Conservation (phyloP, 1,139 yeast genomes). For the Lodderomyces oxycetoniae region DNA sequence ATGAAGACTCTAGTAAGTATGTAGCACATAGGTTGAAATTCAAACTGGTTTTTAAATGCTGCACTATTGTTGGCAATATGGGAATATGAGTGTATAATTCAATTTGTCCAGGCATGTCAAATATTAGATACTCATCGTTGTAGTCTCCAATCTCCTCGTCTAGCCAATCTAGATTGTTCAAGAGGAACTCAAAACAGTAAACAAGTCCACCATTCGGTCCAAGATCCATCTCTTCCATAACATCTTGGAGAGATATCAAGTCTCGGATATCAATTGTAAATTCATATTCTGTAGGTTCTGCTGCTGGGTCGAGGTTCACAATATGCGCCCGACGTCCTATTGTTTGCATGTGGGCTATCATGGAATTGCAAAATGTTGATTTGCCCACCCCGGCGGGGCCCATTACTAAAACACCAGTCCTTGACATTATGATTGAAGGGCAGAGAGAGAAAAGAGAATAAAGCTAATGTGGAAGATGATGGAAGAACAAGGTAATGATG, state of each 20-base stretch:
- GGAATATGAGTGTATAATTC: conserved; percentile 95
- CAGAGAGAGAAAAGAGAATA: too few relatives aligned
- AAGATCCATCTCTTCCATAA: conserved; percentile 89
- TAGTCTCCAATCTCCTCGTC: conserved; percentile 93
- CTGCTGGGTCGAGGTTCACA: conserved; percentile 96
- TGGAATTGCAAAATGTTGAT: conserved; percentile 84
- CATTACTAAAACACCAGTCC: conserved; percentile 90
- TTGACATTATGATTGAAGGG: conserved; percentile 82
- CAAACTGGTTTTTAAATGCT: conserved; percentile 71
- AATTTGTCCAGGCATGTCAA: conserved; percentile 98
- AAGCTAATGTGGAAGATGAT: too few relatives aligned
- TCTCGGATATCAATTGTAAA: conserved; percentile 92
- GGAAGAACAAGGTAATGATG: neutral
- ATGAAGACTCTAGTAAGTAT: conserved; percentile 89
- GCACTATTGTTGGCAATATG: conserved; percentile 80
- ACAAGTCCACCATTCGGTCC: conserved; percentile 96
- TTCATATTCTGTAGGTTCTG: conserved; percentile 86
- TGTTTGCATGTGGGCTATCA: conserved; percentile 83
- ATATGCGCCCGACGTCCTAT: conserved; percentile 91
- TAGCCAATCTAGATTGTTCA: conserved; percentile 90
- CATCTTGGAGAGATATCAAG: conserved; percentile 85
- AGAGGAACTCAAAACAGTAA: conserved; percentile 85
- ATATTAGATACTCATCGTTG: conserved; percentile 87
- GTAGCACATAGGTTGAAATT: conserved; percentile 90
- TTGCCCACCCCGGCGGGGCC: conserved; percentile 99